phyloP scores from a whole-genome alignment of 2,329 filamentous ascomycete genomes.

The Ophiocordyceps sinensis region DNA sequence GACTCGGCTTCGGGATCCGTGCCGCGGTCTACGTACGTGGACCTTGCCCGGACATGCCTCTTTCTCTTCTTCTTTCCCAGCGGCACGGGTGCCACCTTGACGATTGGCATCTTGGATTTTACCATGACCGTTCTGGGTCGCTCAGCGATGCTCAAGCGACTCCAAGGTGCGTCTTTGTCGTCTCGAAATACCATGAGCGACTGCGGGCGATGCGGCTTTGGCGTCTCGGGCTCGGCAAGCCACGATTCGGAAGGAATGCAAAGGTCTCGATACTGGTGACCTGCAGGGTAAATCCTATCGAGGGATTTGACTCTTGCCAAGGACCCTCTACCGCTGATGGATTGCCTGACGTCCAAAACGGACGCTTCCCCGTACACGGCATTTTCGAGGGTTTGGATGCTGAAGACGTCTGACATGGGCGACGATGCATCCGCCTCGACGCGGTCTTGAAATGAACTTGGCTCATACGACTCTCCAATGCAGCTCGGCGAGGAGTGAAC shows the following conservation, averaged over 20 bases:
- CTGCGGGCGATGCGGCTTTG: slow-evolving; percentile 8
- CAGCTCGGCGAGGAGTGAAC: slow-evolving; percentile 17
- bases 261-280: slow-evolving; percentile 17
- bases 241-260: slow-evolving; percentile 10
- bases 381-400: slow-evolving; percentile 18
- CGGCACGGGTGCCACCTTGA: slow-evolving; percentile 15
- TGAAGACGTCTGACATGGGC: slow-evolving; percentile 18
- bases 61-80: slow-evolving; percentile 14
- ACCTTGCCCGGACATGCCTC: slow-evolving; percentile 11
- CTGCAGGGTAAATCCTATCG: slow-evolving; percentile 17
- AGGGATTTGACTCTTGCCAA: slow-evolving; percentile 22
- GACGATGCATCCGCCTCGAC: slow-evolving; percentile 12
- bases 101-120: slow-evolving; percentile 12
- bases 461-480: slow-evolving; percentile 17
- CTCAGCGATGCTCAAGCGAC: slow-evolving; percentile 12
- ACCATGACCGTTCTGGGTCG: slow-evolving; percentile 17
- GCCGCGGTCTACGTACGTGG: slow-evolving; percentile 23
- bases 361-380: slow-evolving; percentile 26
- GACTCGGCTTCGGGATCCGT: slow-evolving; percentile 18
- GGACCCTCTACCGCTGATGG: slow-evolving; percentile 8
- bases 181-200: slow-evolving; percentile 13
- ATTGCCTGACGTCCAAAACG: slow-evolving; percentile 19
- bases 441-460: slow-evolving; percentile 6
- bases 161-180: slow-evolving; percentile 8
- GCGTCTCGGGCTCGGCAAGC: slow-evolving; percentile 7